These are phyloP conservation scores for Davidsoniella australis DNA, from an alignment of 2,329 filamentous ascomycete species.

Conservation along the genomic window DNA sequence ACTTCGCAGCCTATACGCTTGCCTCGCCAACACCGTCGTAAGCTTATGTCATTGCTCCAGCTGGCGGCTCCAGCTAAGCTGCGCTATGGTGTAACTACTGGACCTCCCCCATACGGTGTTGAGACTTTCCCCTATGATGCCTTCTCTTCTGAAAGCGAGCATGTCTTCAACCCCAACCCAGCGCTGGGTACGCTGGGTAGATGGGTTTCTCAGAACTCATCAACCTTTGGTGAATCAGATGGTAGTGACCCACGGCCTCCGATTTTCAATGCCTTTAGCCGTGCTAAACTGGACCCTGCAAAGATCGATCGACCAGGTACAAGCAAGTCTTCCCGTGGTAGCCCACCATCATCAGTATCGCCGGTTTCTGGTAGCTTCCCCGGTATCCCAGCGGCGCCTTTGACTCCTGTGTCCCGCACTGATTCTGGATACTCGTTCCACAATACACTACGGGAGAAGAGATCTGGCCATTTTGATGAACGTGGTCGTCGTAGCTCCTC, in stretches of 20 bases:
- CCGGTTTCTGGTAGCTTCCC: conserved; percentile 67
- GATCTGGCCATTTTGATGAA: conserved; percentile 80
- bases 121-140: conserved; percentile 84
- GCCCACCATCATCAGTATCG: conserved; percentile 49
- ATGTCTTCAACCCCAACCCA: conserved; percentile 59
- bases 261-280: conserved; percentile 82
- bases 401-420: conserved; percentile 67
- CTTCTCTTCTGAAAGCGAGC: conserved; percentile 72
- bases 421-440: conserved; percentile 84
- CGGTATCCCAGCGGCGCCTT: conserved; percentile 37
- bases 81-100: conserved; percentile 70
- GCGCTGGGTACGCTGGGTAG: conserved; percentile 59
- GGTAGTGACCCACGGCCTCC: conserved; percentile 35
- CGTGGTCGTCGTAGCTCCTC: conserved; percentile 80
- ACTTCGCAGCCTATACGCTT: conserved; percentile 61
- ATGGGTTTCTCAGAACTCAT: conserved; percentile 78
- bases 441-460: conserved; percentile 77
- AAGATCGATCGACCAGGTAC: conserved; percentile 64
- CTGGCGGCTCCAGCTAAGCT: conserved; percentile 79
- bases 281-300: conserved; percentile 49
- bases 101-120: conserved; percentile 79
- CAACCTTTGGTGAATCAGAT: conserved; percentile 60
- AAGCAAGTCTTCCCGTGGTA: conserved; percentile 44
- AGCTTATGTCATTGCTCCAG: conserved; percentile 75
- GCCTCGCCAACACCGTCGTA: conserved; percentile 76